These are phyloP conservation scores for Pneumocystis oryctolagi DNA, from an alignment of 1,139 yeast genomes.

Conservation along the genomic window DNA sequence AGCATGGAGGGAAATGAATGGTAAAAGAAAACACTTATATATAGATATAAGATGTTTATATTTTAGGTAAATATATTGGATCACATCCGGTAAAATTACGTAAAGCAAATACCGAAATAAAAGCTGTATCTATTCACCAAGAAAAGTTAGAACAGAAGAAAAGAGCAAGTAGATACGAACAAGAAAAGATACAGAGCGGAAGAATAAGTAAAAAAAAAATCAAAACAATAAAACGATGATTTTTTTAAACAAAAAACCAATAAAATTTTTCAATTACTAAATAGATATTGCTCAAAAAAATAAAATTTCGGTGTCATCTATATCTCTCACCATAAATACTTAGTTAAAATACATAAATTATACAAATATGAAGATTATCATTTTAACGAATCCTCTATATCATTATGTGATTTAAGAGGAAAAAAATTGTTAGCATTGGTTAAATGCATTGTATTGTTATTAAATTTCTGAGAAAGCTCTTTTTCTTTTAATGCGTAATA, in stretches of 20 bases:
- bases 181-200: background rate
- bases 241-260: slow-evolving; percentile 5
- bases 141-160: slow-evolving; percentile 1
- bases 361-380: background rate
- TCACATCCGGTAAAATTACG: slow-evolving; percentile 57
- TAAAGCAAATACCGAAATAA: slow-evolving; percentile 30
- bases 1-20: slow-evolving; percentile 65
- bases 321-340: background rate
- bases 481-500: slow-evolving; percentile 13
- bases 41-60: background rate
- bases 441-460: background rate
- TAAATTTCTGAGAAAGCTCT: slow-evolving; percentile 1
- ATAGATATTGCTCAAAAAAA: background rate
- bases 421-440: background rate
- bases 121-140: slow-evolving; percentile 9
- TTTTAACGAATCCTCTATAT: background rate
- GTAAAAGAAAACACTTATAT: slow-evolving; percentile 25
- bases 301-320: background rate
- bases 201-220: slow-evolving; percentile 6
- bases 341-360: background rate
- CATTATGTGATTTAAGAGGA: background rate
- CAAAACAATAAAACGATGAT: slow-evolving; percentile 6
- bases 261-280: background rate
- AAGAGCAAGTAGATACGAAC: slow-evolving; percentile 1
- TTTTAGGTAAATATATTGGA: slow-evolving; percentile 52